Percentiles rank a stretch among this genome's conserved stretches.
Evolutionary conservation across 768 basidiomycete species (phyloP).

Genomic region (Rhizopogon roseolus): DNA sequence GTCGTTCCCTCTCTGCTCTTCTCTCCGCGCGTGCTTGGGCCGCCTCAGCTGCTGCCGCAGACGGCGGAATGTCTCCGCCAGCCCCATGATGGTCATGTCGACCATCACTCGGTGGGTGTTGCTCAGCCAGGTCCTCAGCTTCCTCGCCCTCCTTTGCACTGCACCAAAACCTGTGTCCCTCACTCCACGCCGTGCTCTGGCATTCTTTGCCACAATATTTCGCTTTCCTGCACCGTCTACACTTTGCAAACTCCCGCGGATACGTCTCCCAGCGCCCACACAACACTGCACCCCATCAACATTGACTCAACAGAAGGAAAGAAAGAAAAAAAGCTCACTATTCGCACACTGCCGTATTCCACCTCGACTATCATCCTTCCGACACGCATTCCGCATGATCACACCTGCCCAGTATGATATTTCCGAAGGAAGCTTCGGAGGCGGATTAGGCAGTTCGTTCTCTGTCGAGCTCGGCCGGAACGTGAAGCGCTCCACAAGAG

Average conservation of each 20-base stretch:
- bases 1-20: constrained; percentile 33
- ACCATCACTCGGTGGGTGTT: constrained; percentile 17
- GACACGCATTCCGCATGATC: constrained; percentile 99
- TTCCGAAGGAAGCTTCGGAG: constrained; percentile 74
- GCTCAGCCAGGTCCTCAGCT: constrained; percentile 21
- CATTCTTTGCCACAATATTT: constrained; percentile 99
- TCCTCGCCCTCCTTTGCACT: constrained; percentile 58
- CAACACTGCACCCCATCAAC: constrained; percentile 52
- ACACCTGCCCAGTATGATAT: constrained; percentile 99
- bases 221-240: constrained; percentile 91
- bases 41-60: constrained; percentile 5
- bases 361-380: constrained; percentile 90
- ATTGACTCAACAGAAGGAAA: not conserved
- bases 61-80: not conserved
- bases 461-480: constrained; percentile 87
- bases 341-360: constrained; percentile 98
- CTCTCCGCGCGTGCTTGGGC: constrained; percentile 25
- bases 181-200: constrained; percentile 94
- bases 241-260: constrained; percentile 96
- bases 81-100: not conserved
- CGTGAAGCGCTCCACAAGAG: constrained; percentile 93
- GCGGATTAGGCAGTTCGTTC: constrained; percentile 61
- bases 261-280: constrained; percentile 93
- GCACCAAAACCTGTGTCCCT: constrained; percentile 95
- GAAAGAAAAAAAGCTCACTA: constrained; percentile 46